phyloP scores from a whole-genome alignment of 768 basidiomycete genomes.

The Butyriboletus loyo region DNA sequence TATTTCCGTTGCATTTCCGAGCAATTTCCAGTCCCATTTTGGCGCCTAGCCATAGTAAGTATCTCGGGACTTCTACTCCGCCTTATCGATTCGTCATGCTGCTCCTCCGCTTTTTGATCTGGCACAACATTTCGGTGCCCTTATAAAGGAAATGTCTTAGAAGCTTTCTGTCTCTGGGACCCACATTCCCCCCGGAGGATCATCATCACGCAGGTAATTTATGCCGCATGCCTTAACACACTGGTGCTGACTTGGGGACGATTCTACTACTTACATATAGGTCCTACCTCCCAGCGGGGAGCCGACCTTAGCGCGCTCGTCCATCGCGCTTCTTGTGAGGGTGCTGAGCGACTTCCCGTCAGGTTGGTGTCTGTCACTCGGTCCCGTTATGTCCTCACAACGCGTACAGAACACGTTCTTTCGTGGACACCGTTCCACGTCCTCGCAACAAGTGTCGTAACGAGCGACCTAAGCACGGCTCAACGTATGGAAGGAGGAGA shows the following conservation, averaged over 20 bases:
- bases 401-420: conserved; percentile 26
- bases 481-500: conserved; percentile 56
- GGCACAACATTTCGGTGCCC: conserved; percentile 13
- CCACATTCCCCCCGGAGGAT: conserved; percentile 33
- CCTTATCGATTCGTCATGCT: conserved; percentile 31
- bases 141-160: conserved; percentile 31
- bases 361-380: conserved; percentile 36
- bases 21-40: conserved; percentile 18
- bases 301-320: conserved; percentile 52
- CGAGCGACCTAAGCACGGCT: conserved; percentile 72
- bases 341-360: conserved; percentile 54
- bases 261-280: conserved; percentile 12
- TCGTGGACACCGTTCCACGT: conserved; percentile 57
- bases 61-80: conserved; percentile 25
- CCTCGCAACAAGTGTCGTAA: conserved; percentile 72
- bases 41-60: conserved; percentile 13
- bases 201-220: conserved; percentile 29
- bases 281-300: conserved; percentile 40
- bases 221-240: conserved; percentile 20
- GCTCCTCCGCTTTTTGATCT: conserved; percentile 22
- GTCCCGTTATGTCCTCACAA: conserved; percentile 6
- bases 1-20: conserved; percentile 27
- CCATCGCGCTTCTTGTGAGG: conserved; percentile 74
- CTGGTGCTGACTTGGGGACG: conserved; percentile 8
- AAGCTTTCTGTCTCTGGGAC: conserved; percentile 24